Evolutionary conservation across 306 rosid genomes (phyloP).

Genomic region (Geum urbanum): DNA sequence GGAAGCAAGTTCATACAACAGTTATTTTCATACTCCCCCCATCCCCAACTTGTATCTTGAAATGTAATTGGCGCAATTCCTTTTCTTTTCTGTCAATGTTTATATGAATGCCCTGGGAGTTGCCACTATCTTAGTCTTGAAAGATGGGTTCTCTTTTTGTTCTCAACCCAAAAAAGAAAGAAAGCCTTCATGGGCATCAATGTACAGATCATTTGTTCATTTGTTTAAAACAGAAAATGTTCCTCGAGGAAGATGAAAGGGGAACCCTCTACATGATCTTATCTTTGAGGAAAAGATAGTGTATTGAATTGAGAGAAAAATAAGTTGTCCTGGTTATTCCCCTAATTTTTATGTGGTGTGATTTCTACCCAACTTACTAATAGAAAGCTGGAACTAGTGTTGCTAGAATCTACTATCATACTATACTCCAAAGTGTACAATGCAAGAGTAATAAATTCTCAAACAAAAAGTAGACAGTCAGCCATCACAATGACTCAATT

Average conservation of each 20-base stretch:
- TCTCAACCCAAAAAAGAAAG: constrained; percentile 19
- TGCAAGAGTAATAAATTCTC: neutral
- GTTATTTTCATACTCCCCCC: constrained; percentile 5
- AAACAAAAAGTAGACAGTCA: no score
- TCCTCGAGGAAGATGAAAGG: constrained; percentile 28
- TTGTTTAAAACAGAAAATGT: constrained; percentile 30
- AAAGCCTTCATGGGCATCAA: constrained; percentile 36
- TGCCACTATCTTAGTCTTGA: constrained; percentile 34
- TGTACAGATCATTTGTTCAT: constrained; percentile 70
- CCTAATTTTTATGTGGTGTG: neutral
- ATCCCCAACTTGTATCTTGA: constrained; percentile 23
- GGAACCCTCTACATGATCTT: constrained; percentile 29
- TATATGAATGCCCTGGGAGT: constrained; percentile 33
- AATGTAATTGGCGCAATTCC: constrained; percentile 30
- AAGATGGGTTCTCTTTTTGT: constrained; percentile 29
- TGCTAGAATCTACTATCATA: neutral
- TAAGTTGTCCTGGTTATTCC: constrained; percentile 3
- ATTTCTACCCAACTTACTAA: neutral
- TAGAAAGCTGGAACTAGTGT: neutral
- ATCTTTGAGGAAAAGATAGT: constrained; percentile 30
- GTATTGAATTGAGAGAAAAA: constrained; percentile 33
- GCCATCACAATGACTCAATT: no score
- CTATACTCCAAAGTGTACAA: neutral
- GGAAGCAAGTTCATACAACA: constrained; percentile 30
- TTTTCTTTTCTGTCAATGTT: constrained; percentile 29